These are phyloP conservation scores for Geoglossum glabrum DNA, from an alignment of 495 filamentous ascomycete genomes.

Conservation along the genomic window DNA sequence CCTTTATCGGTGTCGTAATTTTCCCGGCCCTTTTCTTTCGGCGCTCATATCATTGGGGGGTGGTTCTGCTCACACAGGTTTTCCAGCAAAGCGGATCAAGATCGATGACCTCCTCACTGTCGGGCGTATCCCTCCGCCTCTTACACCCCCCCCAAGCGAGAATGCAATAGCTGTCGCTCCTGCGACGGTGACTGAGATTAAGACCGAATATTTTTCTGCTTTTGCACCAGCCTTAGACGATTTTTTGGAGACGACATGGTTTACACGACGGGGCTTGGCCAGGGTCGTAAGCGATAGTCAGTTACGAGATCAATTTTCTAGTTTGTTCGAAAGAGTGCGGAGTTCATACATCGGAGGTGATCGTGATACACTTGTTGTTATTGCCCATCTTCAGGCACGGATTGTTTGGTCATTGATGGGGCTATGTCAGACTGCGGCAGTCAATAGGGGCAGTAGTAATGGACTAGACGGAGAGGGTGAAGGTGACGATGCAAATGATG, in stretches of 20 bases:
- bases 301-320: conserved; percentile 40
- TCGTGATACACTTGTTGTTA: not conserved
- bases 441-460: not conserved
- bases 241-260: conserved; percentile 78
- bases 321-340: conserved; percentile 30
- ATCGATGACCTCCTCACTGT: conserved; percentile 58
- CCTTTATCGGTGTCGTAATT: conserved; percentile 5
- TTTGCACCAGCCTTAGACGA: conserved; percentile 60
- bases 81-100: conserved; percentile 47
- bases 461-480: not conserved
- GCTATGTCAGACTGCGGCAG: conserved; percentile 4
- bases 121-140: conserved; percentile 36
- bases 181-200: conserved; percentile 43
- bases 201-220: conserved; percentile 50
- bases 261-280: conserved; percentile 30
- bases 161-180: conserved; percentile 24
- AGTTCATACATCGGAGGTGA: conserved; percentile 1
- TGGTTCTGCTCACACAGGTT: conserved; percentile 25
- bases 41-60: conserved; percentile 12
- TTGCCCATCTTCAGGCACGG: not conserved
- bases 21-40: not conserved
- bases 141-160: conserved; percentile 28
- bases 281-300: conserved; percentile 35
- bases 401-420: conserved; percentile 5
- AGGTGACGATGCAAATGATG: not conserved